Evolutionary conservation across 2,329 filamentous ascomycete species (phyloP), one percentile per base, ranked within the genome.

Genomic region (Colletotrichum spinosum): DNA sequence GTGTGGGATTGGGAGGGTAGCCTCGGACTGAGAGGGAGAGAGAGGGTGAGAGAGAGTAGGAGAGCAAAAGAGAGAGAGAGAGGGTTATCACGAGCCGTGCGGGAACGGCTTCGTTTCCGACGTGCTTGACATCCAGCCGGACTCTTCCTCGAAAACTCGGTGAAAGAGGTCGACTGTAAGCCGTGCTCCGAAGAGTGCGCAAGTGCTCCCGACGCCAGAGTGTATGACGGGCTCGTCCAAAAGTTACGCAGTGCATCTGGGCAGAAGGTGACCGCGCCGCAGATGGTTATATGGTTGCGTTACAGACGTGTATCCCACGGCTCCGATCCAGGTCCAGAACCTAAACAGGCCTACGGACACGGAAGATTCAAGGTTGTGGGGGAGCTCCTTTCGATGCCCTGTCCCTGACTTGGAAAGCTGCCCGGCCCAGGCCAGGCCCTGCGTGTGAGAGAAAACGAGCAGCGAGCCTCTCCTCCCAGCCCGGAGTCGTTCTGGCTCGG

Each of bases 181-280:
- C 25, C 25, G 4, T 25, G 25, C 25, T 25, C 25, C 25, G 3
- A 17, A 17, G 17, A 17, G 25, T 25, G 25, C 25, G 3, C 25
- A 1, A 3, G 54, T 45, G 50, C 55, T 13, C 34, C 45, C 35
- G 41, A 53, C 12, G 13, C 56, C 33, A 50, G 17, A 54, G 15
- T 13, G 13, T 37, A 33, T 57, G 35, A 42, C n/a, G 15, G n/a
- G 35, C 33, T 42, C 51, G 13, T 38, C 35, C 38, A 15, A 13
- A 13, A 44, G n/a, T 11, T 51, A 6, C 17, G 15, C 11, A 8
- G 10, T 17, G 37, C 33, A 38, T 13, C 17, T 39, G 44, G 54
- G 46, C 34, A 42, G 41, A 48, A 37, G 44, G 63, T 45, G 58
- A 58, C 58, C 53, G 58, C 52, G 53, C 13, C 34, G 37, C 41